Base-by-base conservation (phyloP, 768 basidiomycete genomes). In the Crucibulum laeve region DNA sequence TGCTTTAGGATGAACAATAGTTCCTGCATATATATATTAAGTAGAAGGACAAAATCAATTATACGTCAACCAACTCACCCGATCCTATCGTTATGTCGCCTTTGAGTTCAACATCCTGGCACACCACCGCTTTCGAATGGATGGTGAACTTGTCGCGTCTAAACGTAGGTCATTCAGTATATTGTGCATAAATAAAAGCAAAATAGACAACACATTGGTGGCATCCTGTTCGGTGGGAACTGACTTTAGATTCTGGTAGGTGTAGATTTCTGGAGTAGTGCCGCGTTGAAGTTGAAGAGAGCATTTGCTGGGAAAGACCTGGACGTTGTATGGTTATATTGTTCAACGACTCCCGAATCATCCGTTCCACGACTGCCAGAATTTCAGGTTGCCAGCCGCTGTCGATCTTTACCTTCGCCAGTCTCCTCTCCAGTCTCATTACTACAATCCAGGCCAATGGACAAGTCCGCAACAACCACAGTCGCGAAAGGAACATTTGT, bases 71-170 rank as follows among this genome's bases (percentile, higher is more conserved):
- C 11, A 39, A 25, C 28, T 4, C 40, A 82, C 90, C 87, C 58
- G 88, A 74, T 21, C 92, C 93, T 45, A 99, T 87, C 15, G 92
- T 94, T 42, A 95, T 88, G 55, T 93, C 87, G 40, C 96, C 95
- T 59, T 91, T 90, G 53, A 98, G 74, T 49, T 97, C 93, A 23
- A 91, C 89, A 68, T 96, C 93, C 57, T 91, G 87, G 59, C 90
- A 91, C 22, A 97, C 87, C 38, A 95, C 76, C 4, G 91, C 87
- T 58, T 84, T 91, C 2, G 92, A 88, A 52, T 95, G 91, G 35
- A 96, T 90, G 4, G 84, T 87, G 56, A 89, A 85, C 59, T 87
- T 89, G 69, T 92, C 87, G 52, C 87, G 86, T 63, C 90, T 92
- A 56, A 18, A 46, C 37, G 50, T 14, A 36, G 13, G 38, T 40